phyloP scores from a whole-genome alignment of 805 yeast species.

The Vanderwaltozyma yarrowii region DNA sequence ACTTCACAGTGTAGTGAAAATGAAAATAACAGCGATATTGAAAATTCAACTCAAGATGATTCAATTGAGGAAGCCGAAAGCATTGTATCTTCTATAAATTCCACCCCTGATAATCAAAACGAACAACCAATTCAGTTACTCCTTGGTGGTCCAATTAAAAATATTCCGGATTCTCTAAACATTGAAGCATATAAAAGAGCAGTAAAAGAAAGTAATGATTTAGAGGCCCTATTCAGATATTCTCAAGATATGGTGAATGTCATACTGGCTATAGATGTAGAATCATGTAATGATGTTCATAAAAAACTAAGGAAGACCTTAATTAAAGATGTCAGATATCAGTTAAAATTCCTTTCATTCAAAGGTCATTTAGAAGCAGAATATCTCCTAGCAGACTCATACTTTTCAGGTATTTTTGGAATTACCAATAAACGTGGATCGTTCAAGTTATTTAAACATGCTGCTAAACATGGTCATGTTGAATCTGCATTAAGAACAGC shows the following conservation, averaged over 20 bases:
- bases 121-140: too few relatives aligned
- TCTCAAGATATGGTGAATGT: constrained; percentile 82
- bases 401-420: constrained; percentile 71
- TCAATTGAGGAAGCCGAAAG: too few relatives aligned
- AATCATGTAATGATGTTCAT: constrained; percentile 11
- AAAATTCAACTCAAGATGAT: too few relatives aligned
- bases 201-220: constrained; percentile 72
- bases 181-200: constrained; percentile 40
- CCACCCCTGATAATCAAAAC: too few relatives aligned
- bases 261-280: constrained; percentile 46
- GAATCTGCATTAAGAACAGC: constrained; percentile 87
- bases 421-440: constrained; percentile 69
- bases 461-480: constrained; percentile 84
- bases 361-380: constrained; percentile 81
- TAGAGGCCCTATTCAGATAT: constrained; percentile 69
- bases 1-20: too few relatives aligned
- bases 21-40: too few relatives aligned
- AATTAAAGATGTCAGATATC: constrained; percentile 61
- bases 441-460: constrained; percentile 61
- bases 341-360: constrained; percentile 58
- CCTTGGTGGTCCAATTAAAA: not conserved
- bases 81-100: too few relatives aligned
- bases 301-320: constrained; percentile 38
- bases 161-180: not conserved
- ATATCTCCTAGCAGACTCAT: constrained; percentile 77